Evolutionary conservation across 2,329 filamentous ascomycete genomes (phyloP).

Genomic region (Helminthosporium solani): DNA sequence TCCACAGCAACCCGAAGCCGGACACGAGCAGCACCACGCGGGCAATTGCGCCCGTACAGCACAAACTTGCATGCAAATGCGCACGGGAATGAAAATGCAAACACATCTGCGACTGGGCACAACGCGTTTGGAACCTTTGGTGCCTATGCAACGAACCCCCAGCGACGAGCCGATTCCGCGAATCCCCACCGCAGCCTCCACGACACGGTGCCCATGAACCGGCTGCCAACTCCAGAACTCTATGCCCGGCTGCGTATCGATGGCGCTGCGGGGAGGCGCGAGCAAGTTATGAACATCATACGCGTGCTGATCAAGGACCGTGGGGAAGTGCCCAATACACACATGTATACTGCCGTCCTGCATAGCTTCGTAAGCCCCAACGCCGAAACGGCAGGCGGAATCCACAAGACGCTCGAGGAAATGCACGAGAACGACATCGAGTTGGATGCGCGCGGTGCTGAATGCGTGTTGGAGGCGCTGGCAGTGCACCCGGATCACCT

Average conservation of each 20-base stretch:
- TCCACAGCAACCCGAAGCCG: not conserved
- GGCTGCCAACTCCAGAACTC: conserved; percentile 28
- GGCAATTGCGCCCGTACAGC: not conserved
- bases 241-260: conserved; percentile 33
- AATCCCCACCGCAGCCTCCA: conserved; percentile 1
- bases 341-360: conserved; percentile 74
- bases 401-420: conserved; percentile 67
- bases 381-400: conserved; percentile 65
- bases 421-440: conserved; percentile 65
- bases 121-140: not conserved
- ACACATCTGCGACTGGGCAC: not conserved
- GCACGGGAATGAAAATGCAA: no score
- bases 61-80: no score
- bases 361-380: conserved; percentile 65
- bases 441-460: conserved; percentile 67
- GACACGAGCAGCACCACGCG: not conserved
- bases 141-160: not conserved
- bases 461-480: conserved; percentile 70
- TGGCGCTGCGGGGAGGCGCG: conserved; percentile 26
- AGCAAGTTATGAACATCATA: conserved; percentile 48
- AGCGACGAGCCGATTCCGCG: not conserved
- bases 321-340: conserved; percentile 55
- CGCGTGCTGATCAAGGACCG: conserved; percentile 60
- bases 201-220: conserved; percentile 20
- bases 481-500: conserved; percentile 84